These are phyloP conservation scores for Aspergillus kassunensis DNA, from an alignment of 495 filamentous ascomycete genomes.

Conservation along the genomic window DNA sequence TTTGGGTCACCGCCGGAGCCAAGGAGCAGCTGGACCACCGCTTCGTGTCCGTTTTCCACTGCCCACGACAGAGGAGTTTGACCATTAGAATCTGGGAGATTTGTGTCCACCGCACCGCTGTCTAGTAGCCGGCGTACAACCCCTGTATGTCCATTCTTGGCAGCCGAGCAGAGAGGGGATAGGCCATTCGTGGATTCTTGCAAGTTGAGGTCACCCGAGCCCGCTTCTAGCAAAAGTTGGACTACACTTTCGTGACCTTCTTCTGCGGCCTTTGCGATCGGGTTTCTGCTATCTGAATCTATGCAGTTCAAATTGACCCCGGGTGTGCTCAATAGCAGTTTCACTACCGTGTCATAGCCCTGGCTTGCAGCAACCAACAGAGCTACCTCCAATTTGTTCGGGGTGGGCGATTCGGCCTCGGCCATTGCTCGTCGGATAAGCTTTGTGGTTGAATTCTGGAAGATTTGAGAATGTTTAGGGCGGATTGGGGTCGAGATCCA, in stretches of 20 bases:
- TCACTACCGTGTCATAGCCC: slow-evolving; percentile 37
- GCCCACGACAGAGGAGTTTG: slow-evolving; percentile 33
- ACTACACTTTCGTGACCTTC: slow-evolving; percentile 35
- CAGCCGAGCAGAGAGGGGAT: slow-evolving; percentile 36
- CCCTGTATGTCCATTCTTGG: slow-evolving; percentile 29
- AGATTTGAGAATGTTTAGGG: background rate
- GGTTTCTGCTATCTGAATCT: slow-evolving; percentile 25
- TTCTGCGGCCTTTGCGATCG: slow-evolving; percentile 35
- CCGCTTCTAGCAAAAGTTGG: slow-evolving; percentile 24
- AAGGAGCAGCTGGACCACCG: slow-evolving; percentile 22
- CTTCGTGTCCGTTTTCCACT: slow-evolving; percentile 22
- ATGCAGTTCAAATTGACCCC: slow-evolving; percentile 27
- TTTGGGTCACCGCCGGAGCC: slow-evolving; percentile 14
- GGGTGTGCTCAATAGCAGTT: slow-evolving; percentile 23
- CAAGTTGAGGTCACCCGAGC: slow-evolving; percentile 17
- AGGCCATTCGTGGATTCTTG: slow-evolving; percentile 21
- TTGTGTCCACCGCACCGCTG: slow-evolving; percentile 14
- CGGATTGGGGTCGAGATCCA: slow-evolving; percentile 2
- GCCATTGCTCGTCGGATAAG: slow-evolving; percentile 8
- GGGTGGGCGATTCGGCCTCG: slow-evolving; percentile 7
- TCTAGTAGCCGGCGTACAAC: slow-evolving; percentile 24
- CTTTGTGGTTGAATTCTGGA: background rate
- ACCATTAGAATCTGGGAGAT: slow-evolving; percentile 25
- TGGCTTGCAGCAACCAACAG: slow-evolving; percentile 31
- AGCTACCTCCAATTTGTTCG: slow-evolving; percentile 25